Percentiles rank a stretch among this genome's conserved stretches.
phyloP scores from a whole-genome alignment of 2,329 filamentous ascomycete genomes.

The Cladophialophora bantiana region DNA sequence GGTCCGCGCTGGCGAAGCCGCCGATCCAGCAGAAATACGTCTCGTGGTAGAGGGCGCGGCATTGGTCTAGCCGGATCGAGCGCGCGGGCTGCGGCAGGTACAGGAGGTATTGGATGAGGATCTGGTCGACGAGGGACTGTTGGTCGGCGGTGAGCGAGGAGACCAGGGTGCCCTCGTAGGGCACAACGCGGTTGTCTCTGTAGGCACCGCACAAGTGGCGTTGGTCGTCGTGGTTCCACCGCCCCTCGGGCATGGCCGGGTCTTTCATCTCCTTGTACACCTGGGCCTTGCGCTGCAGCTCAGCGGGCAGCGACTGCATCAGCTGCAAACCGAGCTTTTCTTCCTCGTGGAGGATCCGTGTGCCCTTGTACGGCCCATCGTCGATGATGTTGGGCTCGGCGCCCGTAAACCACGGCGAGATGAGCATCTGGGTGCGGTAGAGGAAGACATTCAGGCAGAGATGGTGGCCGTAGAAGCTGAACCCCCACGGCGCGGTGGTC shows the following conservation, averaged over 20 bases:
- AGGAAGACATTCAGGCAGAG: slow-evolving; percentile 76
- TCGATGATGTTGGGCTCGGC: slow-evolving; percentile 81
- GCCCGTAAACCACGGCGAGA: slow-evolving; percentile 79
- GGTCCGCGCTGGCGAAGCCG: slow-evolving; percentile 66
- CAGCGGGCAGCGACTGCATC: slow-evolving; percentile 67
- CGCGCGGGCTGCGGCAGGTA: slow-evolving; percentile 69
- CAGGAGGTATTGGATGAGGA: slow-evolving; percentile 70
- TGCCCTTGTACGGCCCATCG: slow-evolving; percentile 66
- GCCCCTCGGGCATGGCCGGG: slow-evolving; percentile 66
- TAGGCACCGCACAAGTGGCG: slow-evolving; percentile 79
- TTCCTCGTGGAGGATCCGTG: slow-evolving; percentile 70
- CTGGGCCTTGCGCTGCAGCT: slow-evolving; percentile 60
- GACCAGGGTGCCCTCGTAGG: slow-evolving; percentile 72
- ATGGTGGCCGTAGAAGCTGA: slow-evolving; percentile 79
- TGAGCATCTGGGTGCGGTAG: slow-evolving; percentile 68
- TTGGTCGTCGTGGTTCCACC: slow-evolving; percentile 84
- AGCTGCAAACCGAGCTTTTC: slow-evolving; percentile 69
- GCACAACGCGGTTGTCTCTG: slow-evolving; percentile 77
- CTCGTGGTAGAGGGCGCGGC: slow-evolving; percentile 66
- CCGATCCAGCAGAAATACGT: slow-evolving; percentile 85
- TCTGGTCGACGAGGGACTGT: slow-evolving; percentile 62
- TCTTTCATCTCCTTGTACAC: slow-evolving; percentile 68
- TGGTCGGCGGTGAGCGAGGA: slow-evolving; percentile 58
- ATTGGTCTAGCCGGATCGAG: slow-evolving; percentile 61
- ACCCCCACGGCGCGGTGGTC: slow-evolving; percentile 69